These are phyloP conservation scores for Penicillium sp. DNA, from an alignment of 2,329 filamentous ascomycete species.

Conservation along the genomic window DNA sequence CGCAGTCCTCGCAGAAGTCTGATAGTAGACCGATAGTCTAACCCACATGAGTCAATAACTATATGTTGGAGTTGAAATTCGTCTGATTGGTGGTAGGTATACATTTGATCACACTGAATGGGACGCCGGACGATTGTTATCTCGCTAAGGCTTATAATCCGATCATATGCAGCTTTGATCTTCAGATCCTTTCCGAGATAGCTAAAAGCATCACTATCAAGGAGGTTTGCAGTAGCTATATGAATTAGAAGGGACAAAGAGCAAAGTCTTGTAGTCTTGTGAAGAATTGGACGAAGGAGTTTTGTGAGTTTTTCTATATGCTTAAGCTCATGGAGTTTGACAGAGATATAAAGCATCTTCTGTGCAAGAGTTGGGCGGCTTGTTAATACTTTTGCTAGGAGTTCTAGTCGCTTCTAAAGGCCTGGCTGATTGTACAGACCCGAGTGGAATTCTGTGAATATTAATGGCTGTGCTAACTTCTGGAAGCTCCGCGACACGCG, in stretches of 20 bases:
- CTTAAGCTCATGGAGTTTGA: background rate
- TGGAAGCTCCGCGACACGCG: background rate
- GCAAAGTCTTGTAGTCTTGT: background rate
- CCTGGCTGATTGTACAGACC: background rate
- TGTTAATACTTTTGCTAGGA: background rate
- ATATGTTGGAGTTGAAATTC: background rate
- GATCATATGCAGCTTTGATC: background rate
- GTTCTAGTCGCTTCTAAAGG: background rate
- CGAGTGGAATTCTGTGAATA: background rate
- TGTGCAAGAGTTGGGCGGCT: background rate
- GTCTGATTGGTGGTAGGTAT: background rate
- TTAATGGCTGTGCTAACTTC: background rate
- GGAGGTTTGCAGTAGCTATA: background rate
- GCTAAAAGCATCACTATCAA: background rate
- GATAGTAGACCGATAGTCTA: conserved; percentile 1
- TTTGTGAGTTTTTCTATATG: background rate
- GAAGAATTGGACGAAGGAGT: conserved; percentile 1
- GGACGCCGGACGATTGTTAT: background rate
- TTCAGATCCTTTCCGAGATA: background rate
- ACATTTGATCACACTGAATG: background rate
- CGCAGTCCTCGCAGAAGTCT: background rate
- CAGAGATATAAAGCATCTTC: background rate
- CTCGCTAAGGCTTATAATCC: background rate
- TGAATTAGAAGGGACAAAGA: background rate
- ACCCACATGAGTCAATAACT: background rate